Conservation (phyloP, 768 basidiomycete genomes). For the Cubamyces lactineus region DNA sequence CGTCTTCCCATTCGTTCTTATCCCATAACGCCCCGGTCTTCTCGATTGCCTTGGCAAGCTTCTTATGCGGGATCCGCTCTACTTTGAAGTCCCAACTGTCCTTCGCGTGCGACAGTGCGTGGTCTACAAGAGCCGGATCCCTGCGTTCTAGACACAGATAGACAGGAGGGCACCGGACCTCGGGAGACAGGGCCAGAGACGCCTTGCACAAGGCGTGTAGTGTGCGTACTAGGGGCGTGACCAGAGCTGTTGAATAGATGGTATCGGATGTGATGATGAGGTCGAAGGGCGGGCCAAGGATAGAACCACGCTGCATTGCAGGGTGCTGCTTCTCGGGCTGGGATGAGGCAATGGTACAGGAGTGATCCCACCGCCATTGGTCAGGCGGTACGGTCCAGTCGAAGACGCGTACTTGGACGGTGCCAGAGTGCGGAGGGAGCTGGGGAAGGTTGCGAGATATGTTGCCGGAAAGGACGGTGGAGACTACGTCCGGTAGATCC, state of each 20-base stretch:
- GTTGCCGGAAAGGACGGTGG: conserved; percentile 65
- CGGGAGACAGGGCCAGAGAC: conserved; percentile 32
- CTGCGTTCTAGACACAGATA: conserved; percentile 77
- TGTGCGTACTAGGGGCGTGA: conserved; percentile 71
- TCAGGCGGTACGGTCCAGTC: conserved; percentile 68
- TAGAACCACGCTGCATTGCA: conserved; percentile 7
- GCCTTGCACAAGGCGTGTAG: conserved; percentile 54
- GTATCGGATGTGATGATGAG: conserved; percentile 86
- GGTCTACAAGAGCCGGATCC: conserved; percentile 67
- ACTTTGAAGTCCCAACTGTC: conserved; percentile 58
- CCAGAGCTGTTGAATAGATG: conserved; percentile 63
- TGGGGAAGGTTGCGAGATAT: conserved; percentile 50
- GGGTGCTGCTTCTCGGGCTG: conserved; percentile 3
- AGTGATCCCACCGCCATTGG: conserved; percentile 58
- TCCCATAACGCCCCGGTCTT: conserved; percentile 63
- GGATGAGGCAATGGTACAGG: conserved; percentile 18
- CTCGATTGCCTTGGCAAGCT: conserved; percentile 61
- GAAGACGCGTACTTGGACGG: conserved; percentile 62
- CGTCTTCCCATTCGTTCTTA: conserved; percentile 74
- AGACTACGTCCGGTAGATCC: conserved; percentile 66
- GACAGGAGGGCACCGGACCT: conserved; percentile 47
- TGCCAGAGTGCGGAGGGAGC: conserved; percentile 42
- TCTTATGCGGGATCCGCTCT: conserved; percentile 59
- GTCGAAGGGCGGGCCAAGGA: conserved; percentile 63
- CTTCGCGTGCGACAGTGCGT: conserved; percentile 58